Conservation (phyloP, 176 grass and related monocot genomes). For the Eleusine indica region DNA sequence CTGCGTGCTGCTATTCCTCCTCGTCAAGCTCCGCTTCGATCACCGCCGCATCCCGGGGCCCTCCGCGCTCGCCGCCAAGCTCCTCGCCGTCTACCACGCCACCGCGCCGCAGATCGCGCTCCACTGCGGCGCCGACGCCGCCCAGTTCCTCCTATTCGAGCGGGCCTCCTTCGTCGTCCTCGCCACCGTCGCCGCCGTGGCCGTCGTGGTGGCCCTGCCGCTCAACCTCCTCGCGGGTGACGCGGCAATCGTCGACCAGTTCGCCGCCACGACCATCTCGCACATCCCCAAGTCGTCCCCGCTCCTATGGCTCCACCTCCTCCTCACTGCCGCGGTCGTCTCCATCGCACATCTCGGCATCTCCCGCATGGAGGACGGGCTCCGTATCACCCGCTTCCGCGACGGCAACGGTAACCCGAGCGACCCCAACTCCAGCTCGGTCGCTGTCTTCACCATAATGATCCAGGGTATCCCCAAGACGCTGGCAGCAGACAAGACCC, state of each 20-base stretch:
- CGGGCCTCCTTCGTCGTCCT: slow-evolving; percentile 84
- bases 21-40: slow-evolving; percentile 93
- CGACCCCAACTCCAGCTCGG: slow-evolving; percentile 79
- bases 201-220: slow-evolving; percentile 59
- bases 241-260: slow-evolving; percentile 75
- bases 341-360: slow-evolving; percentile 86
- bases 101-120: slow-evolving; percentile 94
- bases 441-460: slow-evolving; percentile 93
- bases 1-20: slow-evolving; percentile 89
- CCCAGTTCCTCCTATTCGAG: slow-evolving; percentile 97
- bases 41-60: slow-evolving; percentile 95
- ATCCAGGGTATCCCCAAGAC: slow-evolving; percentile 94
- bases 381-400: slow-evolving; percentile 87
- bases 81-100: slow-evolving; percentile 92
- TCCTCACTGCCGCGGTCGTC: slow-evolving; percentile 63
- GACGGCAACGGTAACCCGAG: slow-evolving; percentile 96
- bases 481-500: slow-evolving; percentile 69
- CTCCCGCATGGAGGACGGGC: slow-evolving; percentile 84
- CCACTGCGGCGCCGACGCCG: slow-evolving; percentile 98
- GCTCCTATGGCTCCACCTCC: slow-evolving; percentile 87
- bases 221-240: slow-evolving; percentile 85
- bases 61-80: slow-evolving; percentile 84
- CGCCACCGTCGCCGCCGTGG: slow-evolving; percentile 54
- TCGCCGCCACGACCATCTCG: slow-evolving; percentile 88
- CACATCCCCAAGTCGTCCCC: slow-evolving; percentile 74